Percentiles rank a stretch among this genome's conserved stretches.
Evolutionary conservation across 805 yeast species (phyloP).

Genomic region (Starmerella potacharoeniae): DNA sequence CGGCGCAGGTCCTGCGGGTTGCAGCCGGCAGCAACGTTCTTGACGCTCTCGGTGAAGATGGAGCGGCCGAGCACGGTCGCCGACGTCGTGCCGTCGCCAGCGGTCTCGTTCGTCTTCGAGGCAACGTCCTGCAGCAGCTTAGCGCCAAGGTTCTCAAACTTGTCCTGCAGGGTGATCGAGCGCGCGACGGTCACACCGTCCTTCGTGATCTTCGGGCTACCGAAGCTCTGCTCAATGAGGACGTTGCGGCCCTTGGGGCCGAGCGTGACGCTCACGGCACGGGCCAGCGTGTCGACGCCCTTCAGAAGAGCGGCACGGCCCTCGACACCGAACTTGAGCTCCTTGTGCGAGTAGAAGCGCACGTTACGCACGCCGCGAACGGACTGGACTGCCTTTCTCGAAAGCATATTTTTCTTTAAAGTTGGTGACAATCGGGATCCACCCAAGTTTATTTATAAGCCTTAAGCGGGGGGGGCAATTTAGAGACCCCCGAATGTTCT

Average conservation of each 20-base stretch:
- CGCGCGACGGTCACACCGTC: conserved; percentile 97
- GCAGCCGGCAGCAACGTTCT: conserved; percentile 97
- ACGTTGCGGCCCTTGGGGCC: conserved; percentile 99
- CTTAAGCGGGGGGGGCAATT: conserved; percentile 1
- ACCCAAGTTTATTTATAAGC: conserved; percentile 2
- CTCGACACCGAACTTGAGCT: conserved; percentile 90
- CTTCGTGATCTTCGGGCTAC: conserved; percentile 95
- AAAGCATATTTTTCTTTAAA: conserved; percentile 8
- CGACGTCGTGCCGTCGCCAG: conserved; percentile 98
- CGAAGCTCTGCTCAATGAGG: conserved; percentile 89
- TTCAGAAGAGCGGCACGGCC: conserved; percentile 88
- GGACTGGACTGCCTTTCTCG: conserved; percentile 9
- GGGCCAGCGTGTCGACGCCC: conserved; percentile 91
- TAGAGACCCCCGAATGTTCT: background rate
- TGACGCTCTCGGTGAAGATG: conserved; percentile 87
- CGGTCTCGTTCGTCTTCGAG: conserved; percentile 89
- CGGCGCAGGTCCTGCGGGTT: conserved; percentile 97
- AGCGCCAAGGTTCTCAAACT: conserved; percentile 94
- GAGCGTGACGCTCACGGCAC: conserved; percentile 90
- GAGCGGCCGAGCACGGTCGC: conserved; percentile 95
- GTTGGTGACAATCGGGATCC: background rate
- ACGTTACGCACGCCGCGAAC: conserved; percentile 24
- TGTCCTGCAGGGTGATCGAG: conserved; percentile 70
- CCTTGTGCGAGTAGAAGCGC: conserved; percentile 55
- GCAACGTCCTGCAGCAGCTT: conserved; percentile 93